A percentile compares a stretch with the other conserved stretches of the same genome.
Evolutionary conservation across 805 yeast species (phyloP).

Genomic region (Starmerella gropengiesseri): DNA sequence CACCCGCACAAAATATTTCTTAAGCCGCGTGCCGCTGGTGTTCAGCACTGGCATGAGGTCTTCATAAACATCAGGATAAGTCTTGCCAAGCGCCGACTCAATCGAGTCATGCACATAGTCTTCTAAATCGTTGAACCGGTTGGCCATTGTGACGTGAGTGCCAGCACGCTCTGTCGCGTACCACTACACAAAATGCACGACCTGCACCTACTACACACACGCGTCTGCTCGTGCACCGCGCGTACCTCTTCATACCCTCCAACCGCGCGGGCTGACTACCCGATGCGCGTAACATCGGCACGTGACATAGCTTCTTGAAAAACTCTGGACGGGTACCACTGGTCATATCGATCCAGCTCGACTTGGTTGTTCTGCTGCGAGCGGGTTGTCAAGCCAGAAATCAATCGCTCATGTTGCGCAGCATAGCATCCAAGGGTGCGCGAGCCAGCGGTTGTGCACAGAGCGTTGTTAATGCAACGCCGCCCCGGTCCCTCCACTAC

Average conservation of each 20-base stretch:
- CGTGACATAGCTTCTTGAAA: too few relatives aligned
- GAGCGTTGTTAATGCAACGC: background rate
- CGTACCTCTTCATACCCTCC: too few relatives aligned
- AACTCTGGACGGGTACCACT: too few relatives aligned
- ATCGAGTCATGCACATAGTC: background rate
- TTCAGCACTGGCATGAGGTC: constrained; percentile 2
- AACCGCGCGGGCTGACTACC: too few relatives aligned
- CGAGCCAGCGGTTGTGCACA: background rate
- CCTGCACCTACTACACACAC: too few relatives aligned
- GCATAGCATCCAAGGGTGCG: background rate
- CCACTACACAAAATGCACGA: too few relatives aligned
- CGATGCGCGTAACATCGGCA: too few relatives aligned
- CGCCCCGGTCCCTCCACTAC: constrained; percentile 15
- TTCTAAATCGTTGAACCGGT: background rate
- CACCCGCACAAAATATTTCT: constrained; percentile 5
- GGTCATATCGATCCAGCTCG: too few relatives aligned
- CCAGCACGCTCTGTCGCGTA: too few relatives aligned
- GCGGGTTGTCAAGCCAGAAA: background rate
- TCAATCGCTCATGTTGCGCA: background rate
- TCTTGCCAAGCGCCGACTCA: background rate
- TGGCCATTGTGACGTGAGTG: background rate
- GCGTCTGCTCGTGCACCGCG: too few relatives aligned
- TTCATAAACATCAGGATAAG: constrained; percentile 2
- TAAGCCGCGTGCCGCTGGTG: background rate
- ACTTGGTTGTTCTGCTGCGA: too few relatives aligned